phyloP scores from a whole-genome alignment of 768 basidiomycete genomes.

The Pisolithus orientalis region DNA sequence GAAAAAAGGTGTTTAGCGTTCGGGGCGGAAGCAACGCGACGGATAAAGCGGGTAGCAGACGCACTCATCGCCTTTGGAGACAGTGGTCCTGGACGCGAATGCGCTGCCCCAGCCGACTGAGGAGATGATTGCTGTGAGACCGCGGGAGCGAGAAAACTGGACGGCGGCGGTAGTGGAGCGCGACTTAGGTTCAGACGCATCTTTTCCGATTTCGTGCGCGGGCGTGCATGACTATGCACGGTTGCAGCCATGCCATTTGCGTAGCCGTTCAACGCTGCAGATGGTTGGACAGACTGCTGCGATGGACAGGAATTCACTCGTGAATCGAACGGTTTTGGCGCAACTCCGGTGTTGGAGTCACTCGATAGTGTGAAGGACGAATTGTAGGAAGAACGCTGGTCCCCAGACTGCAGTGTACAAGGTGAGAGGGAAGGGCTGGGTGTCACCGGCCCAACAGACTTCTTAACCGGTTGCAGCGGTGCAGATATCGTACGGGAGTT shows the following conservation, averaged over 20 bases:
- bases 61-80: slow-evolving; percentile 66
- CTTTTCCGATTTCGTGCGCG: slow-evolving; percentile 44
- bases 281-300: slow-evolving; percentile 7
- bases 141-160: slow-evolving; percentile 23
- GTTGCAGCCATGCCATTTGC: slow-evolving; percentile 19
- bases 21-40: slow-evolving; percentile 93
- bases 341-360: slow-evolving; percentile 49
- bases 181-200: slow-evolving; percentile 41
- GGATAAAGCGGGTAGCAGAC: slow-evolving; percentile 82
- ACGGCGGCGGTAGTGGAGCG: slow-evolving; percentile 33
- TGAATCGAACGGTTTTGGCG: slow-evolving; percentile 23
- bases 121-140: slow-evolving; percentile 38
- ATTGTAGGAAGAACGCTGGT: slow-evolving; percentile 70
- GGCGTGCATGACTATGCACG: slow-evolving; percentile 16
- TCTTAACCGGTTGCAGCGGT: slow-evolving; percentile 20
- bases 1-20: slow-evolving; percentile 90
- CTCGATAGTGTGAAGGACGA: slow-evolving; percentile 73
- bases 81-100: slow-evolving; percentile 44
- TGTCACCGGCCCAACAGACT: slow-evolving; percentile 29
- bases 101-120: slow-evolving; percentile 17
- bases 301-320: slow-evolving; percentile 6
- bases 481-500: slow-evolving; percentile 23
- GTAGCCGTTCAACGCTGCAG: slow-evolving; percentile 4
- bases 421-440: slow-evolving; percentile 49
- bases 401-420: slow-evolving; percentile 43